Conservation (phyloP, 1,139 yeast genomes). For the Hemisphaericaspora xylanilytica region DNA sequence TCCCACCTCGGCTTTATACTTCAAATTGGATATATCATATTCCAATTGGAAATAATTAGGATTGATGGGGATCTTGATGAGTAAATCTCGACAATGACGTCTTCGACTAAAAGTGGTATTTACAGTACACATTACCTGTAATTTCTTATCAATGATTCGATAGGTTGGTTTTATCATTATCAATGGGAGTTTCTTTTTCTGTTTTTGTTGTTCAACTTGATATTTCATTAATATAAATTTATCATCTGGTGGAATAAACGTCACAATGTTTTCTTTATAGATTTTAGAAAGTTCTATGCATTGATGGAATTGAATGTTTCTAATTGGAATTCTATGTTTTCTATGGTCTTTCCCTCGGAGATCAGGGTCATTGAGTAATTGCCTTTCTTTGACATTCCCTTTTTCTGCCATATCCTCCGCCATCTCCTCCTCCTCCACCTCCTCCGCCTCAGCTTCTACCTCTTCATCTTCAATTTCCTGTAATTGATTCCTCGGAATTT, state of each 20-base stretch:
- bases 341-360: background rate
- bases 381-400: constrained; percentile 4
- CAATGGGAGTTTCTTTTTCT: constrained; percentile 34
- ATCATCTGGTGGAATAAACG: constrained; percentile 50
- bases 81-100: constrained; percentile 32
- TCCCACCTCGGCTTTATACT: constrained; percentile 43
- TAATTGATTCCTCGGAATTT: constrained; percentile 21
- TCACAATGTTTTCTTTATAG: constrained; percentile 37
- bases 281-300: constrained; percentile 42
- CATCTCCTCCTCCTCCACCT: constrained; percentile 12
- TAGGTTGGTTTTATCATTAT: constrained; percentile 38
- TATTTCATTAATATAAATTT: constrained; percentile 41
- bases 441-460: constrained; percentile 15
- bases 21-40: constrained; percentile 29
- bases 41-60: constrained; percentile 38
- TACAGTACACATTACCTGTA: constrained; percentile 38
- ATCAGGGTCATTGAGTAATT: background rate
- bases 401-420: constrained; percentile 13
- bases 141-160: constrained; percentile 23
- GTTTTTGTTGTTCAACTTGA: constrained; percentile 41
- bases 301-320: constrained; percentile 48
- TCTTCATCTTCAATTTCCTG: constrained; percentile 18
- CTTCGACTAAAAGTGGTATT: constrained; percentile 35
- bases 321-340: constrained; percentile 29
- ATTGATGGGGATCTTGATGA: constrained; percentile 36